Evolutionary conservation across 1,284 basidiomycete genomes (phyloP).

Genomic region (Neolentinus lepideus): DNA sequence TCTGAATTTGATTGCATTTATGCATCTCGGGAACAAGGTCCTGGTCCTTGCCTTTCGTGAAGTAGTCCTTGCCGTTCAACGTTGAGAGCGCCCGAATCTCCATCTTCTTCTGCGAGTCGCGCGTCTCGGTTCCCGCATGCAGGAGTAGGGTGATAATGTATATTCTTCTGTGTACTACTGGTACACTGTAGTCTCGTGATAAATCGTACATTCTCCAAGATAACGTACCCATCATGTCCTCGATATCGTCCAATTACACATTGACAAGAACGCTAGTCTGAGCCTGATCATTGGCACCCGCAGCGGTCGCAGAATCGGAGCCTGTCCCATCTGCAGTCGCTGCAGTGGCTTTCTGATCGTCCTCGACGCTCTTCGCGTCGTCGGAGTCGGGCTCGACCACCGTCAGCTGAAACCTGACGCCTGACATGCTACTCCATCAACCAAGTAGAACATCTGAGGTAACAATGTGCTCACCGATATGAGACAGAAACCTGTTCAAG

Average conservation of each 20-base stretch:
- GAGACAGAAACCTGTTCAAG: constrained; percentile 44
- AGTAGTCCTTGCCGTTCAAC: constrained; percentile 59
- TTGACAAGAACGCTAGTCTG: too few species aligned
- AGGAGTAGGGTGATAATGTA: constrained; percentile 75
- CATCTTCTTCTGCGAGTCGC: constrained; percentile 79
- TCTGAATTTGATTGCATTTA: constrained; percentile 11
- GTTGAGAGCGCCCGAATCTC: constrained; percentile 73
- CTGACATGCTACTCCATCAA: too few species aligned
- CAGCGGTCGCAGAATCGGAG: too few species aligned
- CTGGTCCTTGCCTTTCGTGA: constrained; percentile 52
- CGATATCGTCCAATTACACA: too few species aligned
- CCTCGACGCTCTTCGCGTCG: too few species aligned
- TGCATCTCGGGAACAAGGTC: constrained; percentile 60
- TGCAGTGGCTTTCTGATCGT: too few species aligned
- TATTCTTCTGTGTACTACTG: background rate
- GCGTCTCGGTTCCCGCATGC: constrained; percentile 86
- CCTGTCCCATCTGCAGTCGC: too few species aligned
- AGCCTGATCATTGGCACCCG: too few species aligned
- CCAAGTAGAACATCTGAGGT: background rate
- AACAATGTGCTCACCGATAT: constrained; percentile 35
- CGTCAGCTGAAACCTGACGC: too few species aligned
- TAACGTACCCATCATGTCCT: too few species aligned
- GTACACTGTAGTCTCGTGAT: background rate
- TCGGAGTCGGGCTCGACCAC: too few species aligned
- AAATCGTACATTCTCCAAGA: too few species aligned